These are phyloP conservation scores for Leishmania aethiopica DNA, from an alignment of 208 protist genomes.

Conservation along the genomic window DNA sequence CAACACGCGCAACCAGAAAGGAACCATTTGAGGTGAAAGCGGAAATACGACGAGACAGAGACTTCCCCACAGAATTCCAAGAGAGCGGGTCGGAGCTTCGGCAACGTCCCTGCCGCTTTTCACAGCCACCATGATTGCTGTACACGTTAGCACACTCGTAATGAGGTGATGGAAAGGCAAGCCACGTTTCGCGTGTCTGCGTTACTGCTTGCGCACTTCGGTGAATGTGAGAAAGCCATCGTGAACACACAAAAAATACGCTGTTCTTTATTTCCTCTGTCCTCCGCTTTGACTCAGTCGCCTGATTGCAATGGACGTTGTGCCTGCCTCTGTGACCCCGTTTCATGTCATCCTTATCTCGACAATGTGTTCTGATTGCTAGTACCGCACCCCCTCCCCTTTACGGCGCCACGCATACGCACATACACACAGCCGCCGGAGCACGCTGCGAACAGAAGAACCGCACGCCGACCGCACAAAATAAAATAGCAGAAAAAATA, in stretches of 20 bases:
- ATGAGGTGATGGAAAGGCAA: background rate
- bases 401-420: background rate
- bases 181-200: background rate
- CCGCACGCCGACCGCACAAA: background rate
- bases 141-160: background rate
- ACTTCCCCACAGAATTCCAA: background rate
- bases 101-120: background rate
- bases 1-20: background rate
- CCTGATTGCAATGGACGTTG: background rate
- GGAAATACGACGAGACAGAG: background rate
- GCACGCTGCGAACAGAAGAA: background rate
- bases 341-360: background rate
- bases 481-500: background rate
- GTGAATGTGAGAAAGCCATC: too few relatives aligned
- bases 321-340: background rate
- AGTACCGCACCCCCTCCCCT: background rate
- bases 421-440: background rate
- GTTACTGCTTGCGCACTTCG: background rate
- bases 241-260: too few relatives aligned
- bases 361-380: background rate
- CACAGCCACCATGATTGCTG: background rate
- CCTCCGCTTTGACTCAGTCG: background rate
- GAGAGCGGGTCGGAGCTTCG: background rate
- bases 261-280: background rate
- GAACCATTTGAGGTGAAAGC: background rate